Evolutionary conservation across 441 rosid species (phyloP).

Genomic region (Adansonia grandidieri): DNA sequence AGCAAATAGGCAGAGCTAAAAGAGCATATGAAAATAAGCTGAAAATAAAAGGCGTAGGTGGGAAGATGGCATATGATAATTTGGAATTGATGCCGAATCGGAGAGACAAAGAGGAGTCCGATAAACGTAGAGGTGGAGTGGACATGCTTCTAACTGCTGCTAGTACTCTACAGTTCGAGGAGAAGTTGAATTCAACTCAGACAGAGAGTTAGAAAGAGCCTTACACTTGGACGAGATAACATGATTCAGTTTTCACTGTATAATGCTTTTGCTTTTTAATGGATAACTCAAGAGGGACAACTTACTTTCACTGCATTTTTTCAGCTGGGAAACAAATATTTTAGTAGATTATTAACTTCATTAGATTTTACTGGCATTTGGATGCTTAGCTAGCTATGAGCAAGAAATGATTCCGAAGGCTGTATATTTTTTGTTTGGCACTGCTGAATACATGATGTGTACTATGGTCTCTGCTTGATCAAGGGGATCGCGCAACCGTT

Average conservation of each 20-base stretch:
- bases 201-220: constrained; percentile 29
- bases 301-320: constrained; percentile 31
- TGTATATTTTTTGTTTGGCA: constrained; percentile 33
- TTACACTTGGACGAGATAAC: not conserved
- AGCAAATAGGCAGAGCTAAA: constrained; percentile 54
- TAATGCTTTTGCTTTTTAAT: constrained; percentile 25
- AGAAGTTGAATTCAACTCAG: constrained; percentile 40
- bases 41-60: constrained; percentile 32
- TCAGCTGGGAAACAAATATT: constrained; percentile 25
- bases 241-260: constrained; percentile 11
- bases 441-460: not conserved
- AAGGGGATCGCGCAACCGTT: constrained; percentile 2
- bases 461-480: constrained; percentile 6
- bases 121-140: constrained; percentile 63
- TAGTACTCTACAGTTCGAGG: constrained; percentile 55
- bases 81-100: constrained; percentile 28
- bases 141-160: constrained; percentile 84
- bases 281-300: constrained; percentile 10
- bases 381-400: constrained; percentile 21
- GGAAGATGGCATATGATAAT: constrained; percentile 26
- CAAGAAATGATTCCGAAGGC: constrained; percentile 28
- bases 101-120: constrained; percentile 39
- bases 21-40: constrained; percentile 42
- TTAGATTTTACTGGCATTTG: constrained; percentile 39
- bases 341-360: constrained; percentile 39